Conservation (phyloP, 192 early-diverging fungal species). For the Podila horticola region DNA sequence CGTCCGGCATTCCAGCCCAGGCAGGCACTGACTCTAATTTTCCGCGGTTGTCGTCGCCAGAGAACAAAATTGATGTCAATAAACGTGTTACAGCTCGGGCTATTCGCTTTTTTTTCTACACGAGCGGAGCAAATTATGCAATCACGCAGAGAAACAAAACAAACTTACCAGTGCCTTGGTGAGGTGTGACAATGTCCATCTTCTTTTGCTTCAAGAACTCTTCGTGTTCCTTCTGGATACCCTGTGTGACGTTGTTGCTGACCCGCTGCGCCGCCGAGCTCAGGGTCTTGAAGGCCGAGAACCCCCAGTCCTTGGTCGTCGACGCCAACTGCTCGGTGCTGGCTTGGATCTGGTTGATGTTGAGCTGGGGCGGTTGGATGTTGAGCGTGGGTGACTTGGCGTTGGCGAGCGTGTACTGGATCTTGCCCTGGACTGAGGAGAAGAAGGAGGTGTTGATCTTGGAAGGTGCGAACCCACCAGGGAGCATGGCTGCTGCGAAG, state of each 20-base stretch:
- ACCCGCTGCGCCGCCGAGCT: slow-evolving; percentile 42
- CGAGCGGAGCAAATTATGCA: neutral
- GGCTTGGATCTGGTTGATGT: slow-evolving; percentile 34
- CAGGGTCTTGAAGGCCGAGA: slow-evolving; percentile 41
- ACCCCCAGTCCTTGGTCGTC: slow-evolving; percentile 46
- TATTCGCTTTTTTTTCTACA: neutral
- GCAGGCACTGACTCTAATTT: slow-evolving; percentile 56
- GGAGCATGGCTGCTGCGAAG: slow-evolving; percentile 32
- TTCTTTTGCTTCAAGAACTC: slow-evolving; percentile 62
- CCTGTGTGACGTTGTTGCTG: slow-evolving; percentile 47
- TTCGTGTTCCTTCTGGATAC: slow-evolving; percentile 57
- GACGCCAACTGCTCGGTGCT: slow-evolving; percentile 44
- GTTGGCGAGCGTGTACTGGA: slow-evolving; percentile 28
- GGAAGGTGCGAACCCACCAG: slow-evolving; percentile 26
- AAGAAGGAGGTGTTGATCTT: slow-evolving; percentile 47
- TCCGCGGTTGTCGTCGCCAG: neutral
- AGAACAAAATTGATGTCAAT: neutral
- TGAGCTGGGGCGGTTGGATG: slow-evolving; percentile 19
- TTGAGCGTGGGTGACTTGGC: slow-evolving; percentile 22
- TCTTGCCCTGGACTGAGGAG: slow-evolving; percentile 43
- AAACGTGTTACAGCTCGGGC: neutral
- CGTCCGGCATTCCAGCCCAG: slow-evolving; percentile 64
- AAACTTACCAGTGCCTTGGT: slow-evolving; percentile 50
- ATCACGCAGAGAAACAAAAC: neutral
- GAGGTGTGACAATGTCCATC: slow-evolving; percentile 44